Evolutionary conservation across 768 basidiomycete species (phyloP), one percentile per base, ranked within the genome.

Genomic region (Hortiboletus flavorubellus): DNA sequence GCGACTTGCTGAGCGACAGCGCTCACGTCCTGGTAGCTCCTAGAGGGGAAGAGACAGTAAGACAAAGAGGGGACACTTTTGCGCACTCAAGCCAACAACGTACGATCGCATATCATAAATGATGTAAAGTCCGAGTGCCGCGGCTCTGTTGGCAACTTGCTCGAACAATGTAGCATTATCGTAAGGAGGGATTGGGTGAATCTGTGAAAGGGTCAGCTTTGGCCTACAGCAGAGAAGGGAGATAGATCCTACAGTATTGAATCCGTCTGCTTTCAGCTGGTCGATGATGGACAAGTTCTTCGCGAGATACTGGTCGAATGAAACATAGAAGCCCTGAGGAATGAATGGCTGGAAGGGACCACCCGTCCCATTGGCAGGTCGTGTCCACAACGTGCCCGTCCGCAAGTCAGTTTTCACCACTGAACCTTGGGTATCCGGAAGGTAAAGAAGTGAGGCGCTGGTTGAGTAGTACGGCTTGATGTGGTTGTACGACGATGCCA

Each of bases 91-190:
- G 18, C 8, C 1, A 11, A 33, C 26, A 7, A 50, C 73, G 42
- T 30, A 81, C 80, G 68, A 70, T 62, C 89, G 79, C 88, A 93
- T 87, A 63, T 92, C 89, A 60, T 88, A 91, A 78, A 91, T 84
- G 34, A 92, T 69, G 63, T 86, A 91, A 4, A 83, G 58, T 34
- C 66, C 66, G 7, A 63, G 53, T 23, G 59, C 59, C 14, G 40
- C 6, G 2, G 68, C 49, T 35, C 3, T 58, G 15, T 63, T 39
- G 18, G 72, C 44, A 4, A 62, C 51, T 42, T 70, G 50, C 38
- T 64, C 23, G 30, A 66, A 60, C 9, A 29, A 70, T 0, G 84
- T 82, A 5, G 80, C 62, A 58, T 86, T 82, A 54, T 76, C 76
- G 56, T 85, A 90, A 0, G 81, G 73, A 2, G 91, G 88, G 12